A percentile compares a stretch with the other conserved stretches of the same genome.
These are phyloP conservation scores for Ophiostoma quercus DNA, from an alignment of 2,329 filamentous ascomycete genomes.

Conservation along the genomic window DNA sequence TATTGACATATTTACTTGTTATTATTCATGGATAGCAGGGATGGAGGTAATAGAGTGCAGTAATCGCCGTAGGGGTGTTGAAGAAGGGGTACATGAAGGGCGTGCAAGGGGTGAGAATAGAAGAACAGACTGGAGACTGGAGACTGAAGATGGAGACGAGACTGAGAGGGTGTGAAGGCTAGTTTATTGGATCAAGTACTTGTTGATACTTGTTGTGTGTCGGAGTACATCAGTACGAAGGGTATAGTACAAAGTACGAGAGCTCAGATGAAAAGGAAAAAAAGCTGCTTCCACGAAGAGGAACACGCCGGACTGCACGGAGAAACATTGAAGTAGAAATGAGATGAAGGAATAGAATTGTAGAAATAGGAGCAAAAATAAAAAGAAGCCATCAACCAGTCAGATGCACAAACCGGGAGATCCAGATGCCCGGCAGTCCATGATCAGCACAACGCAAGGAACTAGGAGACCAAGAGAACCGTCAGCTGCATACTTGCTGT, in stretches of 20 bases:
- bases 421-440: background rate
- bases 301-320: no score
- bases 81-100: slow-evolving; percentile 1
- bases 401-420: background rate
- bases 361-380: background rate
- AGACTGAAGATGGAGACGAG: no score
- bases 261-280: background rate
- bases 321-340: no score
- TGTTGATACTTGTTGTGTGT: background rate
- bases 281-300: background rate
- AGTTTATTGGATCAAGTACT: background rate
- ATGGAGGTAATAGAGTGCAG: no score
- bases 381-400: background rate
- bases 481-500: background rate
- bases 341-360: no score
- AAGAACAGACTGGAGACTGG: background rate
- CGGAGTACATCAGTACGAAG: background rate
- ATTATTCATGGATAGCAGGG: no score
- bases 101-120: background rate
- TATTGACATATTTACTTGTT: no score
- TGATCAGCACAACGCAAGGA: background rate
- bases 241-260: background rate
- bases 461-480: no score
- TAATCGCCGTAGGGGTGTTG: background rate
- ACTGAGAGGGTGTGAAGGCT: background rate